Percentiles rank a stretch among this genome's conserved stretches.
phyloP scores from a whole-genome alignment of 352 stramenopile genomes.

The Pythium rhizo-oryzae region DNA sequence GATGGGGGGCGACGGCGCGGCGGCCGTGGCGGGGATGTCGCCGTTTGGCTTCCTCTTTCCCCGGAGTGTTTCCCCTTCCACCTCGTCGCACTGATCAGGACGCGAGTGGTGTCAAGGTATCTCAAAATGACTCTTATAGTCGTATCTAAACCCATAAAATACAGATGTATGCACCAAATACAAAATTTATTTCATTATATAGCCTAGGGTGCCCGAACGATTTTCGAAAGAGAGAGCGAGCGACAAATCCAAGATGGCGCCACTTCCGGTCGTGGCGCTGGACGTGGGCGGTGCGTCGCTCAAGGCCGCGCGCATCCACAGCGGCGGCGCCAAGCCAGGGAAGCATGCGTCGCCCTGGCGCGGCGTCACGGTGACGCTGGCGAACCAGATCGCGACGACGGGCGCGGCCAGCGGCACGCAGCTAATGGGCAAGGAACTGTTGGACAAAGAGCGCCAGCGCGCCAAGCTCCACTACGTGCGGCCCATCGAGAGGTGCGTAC shows the following conservation, averaged over 20 bases:
- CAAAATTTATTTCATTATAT: too few relatives aligned
- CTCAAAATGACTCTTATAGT: too few relatives aligned
- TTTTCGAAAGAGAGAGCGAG: background rate
- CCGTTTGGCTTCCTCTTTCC: background rate
- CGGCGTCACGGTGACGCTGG: slow-evolving; percentile 33
- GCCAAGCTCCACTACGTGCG: slow-evolving; percentile 29
- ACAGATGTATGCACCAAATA: too few relatives aligned
- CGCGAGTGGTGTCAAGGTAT: too few relatives aligned
- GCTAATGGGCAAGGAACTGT: slow-evolving; percentile 53
- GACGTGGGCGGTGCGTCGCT: slow-evolving; percentile 65
- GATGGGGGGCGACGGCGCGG: background rate
- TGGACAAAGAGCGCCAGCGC: slow-evolving; percentile 56
- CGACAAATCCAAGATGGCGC: background rate
- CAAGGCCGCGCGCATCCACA: slow-evolving; percentile 52
- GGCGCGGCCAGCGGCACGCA: slow-evolving; percentile 17
- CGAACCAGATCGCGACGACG: slow-evolving; percentile 51
- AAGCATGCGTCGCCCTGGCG: background rate
- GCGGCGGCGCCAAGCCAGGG: slow-evolving; percentile 7
- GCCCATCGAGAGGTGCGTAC: slow-evolving; percentile 28
- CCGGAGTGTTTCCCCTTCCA: background rate
- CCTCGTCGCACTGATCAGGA: too few relatives aligned
- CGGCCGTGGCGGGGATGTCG: background rate
- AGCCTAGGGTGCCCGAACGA: too few relatives aligned
- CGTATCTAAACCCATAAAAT: too few relatives aligned
- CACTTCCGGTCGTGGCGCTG: slow-evolving; percentile 43